Evolutionary conservation across 2,329 filamentous ascomycete species (phyloP), one percentile per base, ranked within the genome.

Genomic region (Rutstroemia sydowiana): DNA sequence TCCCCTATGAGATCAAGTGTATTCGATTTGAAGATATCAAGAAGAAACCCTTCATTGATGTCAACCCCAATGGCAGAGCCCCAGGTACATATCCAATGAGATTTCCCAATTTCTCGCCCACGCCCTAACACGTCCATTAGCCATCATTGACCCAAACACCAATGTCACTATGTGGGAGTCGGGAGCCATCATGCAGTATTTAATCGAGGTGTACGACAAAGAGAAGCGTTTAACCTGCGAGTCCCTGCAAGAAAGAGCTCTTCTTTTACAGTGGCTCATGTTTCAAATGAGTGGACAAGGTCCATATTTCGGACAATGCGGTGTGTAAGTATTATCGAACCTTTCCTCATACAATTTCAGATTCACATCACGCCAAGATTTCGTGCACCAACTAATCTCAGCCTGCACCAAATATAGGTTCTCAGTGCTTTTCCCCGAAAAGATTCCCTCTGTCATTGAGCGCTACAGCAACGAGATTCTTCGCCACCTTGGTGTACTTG

Each of bases 181-280:
- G 14, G 71, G 70, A 13, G 72, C 73, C 1, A 71, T 73, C 52
- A 62, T 75, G 52, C 67, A 72, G 48, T 75, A 74, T 48, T 47
- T 75, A 5, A 55, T 69, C 46, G 66, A 70, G 39, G 61, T 59
- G 6, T 74, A 74, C 62, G 71, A 74, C 58, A 68, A 60, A n/a
- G 57, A 68, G 2, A 54, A 67, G 26, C 67, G 64, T 39, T 50
- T 73, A 41, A 66, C 62, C 49, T 72, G 68, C 55, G 54, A 56
- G 10, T 57, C 56, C 16, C 61, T 61, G 9, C 57, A 59, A 6
- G 65, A 70, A 44, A 63, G 65, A 26, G 64, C 64, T 40, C 58
- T 60, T 8, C 55, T 63, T 13, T 64, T 66, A 40, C 67, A 71
- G 57, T 74, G 66, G 62, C 59, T 71, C 6, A 57, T 64, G 54